phyloP scores from a whole-genome alignment of 352 stramenopile species.

The Pythium aphanidermatum region DNA sequence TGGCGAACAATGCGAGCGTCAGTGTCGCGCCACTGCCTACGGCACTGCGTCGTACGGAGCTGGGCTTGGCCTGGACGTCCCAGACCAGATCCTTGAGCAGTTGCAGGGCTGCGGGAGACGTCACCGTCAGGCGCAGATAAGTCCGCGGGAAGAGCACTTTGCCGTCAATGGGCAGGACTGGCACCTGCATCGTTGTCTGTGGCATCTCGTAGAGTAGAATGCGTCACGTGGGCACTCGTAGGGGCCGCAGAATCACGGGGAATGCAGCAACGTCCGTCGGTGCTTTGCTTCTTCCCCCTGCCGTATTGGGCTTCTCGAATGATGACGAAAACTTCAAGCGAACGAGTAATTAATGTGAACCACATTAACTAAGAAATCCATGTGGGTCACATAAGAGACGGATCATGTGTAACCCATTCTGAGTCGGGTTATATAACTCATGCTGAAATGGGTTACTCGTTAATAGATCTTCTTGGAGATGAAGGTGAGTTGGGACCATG shows the following conservation, averaged over 20 bases:
- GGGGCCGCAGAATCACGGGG: too few species aligned
- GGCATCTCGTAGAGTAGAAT: neutral
- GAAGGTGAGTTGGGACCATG: slow-evolving; percentile 27
- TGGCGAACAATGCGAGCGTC: slow-evolving; percentile 60
- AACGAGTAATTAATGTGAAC: slow-evolving; percentile 1
- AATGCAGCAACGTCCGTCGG: too few species aligned
- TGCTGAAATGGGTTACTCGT: too few species aligned
- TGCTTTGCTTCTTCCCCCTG: too few species aligned
- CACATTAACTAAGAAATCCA: too few species aligned
- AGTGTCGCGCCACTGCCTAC: slow-evolving; percentile 25
- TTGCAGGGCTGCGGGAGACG: slow-evolving; percentile 50
- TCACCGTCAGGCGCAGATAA: slow-evolving; percentile 68
- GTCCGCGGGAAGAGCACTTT: slow-evolving; percentile 73
- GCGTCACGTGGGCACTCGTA: neutral
- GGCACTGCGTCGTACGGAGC: slow-evolving; percentile 23
- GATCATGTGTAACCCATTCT: too few species aligned
- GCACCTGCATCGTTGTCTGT: slow-evolving; percentile 32
- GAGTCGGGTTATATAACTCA: too few species aligned
- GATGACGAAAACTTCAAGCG: slow-evolving; percentile 24
- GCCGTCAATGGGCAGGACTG: slow-evolving; percentile 58
- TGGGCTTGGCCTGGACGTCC: slow-evolving; percentile 51
- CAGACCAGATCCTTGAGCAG: slow-evolving; percentile 76
- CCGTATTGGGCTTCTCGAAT: slow-evolving; percentile 19
- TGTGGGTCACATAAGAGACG: too few species aligned
- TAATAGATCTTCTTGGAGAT: too few species aligned